phyloP scores from a whole-genome alignment of 2,329 filamentous ascomycete species.

The Verticillium klebahnii region DNA sequence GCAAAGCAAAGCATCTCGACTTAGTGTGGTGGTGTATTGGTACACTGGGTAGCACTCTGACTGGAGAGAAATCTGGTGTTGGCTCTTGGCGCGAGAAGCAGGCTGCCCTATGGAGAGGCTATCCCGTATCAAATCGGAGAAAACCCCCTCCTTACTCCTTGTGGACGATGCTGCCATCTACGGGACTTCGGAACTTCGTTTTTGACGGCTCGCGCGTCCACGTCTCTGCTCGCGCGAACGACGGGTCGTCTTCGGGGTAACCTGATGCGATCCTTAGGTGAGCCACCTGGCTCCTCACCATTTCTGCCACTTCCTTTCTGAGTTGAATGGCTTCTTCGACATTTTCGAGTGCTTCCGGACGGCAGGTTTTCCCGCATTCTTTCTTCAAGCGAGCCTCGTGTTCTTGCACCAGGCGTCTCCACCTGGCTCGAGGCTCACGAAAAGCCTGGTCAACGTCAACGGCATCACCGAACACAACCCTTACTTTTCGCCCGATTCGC shows the following conservation, averaged over 20 bases:
- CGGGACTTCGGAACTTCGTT: constrained; percentile 46
- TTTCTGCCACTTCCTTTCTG: constrained; percentile 72
- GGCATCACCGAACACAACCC: constrained; percentile 73
- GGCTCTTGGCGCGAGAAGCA: not conserved
- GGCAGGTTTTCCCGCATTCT: constrained; percentile 42
- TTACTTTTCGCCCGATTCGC: constrained; percentile 64
- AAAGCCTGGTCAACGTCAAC: constrained; percentile 72
- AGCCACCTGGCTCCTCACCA: constrained; percentile 74
- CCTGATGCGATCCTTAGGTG: constrained; percentile 70
- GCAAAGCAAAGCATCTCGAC: not conserved
- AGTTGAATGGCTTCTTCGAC: constrained; percentile 67
- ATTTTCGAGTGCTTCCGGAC: constrained; percentile 62
- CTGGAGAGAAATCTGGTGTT: not conserved
- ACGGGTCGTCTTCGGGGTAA: constrained; percentile 74
- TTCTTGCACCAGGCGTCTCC: constrained; percentile 60
- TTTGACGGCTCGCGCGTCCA: constrained; percentile 56
- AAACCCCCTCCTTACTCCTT: not conserved
- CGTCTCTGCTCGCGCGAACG: constrained; percentile 72
- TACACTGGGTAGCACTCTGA: not conserved
- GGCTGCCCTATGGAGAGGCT: not conserved
- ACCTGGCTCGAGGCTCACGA: constrained; percentile 69
- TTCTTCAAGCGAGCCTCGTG: constrained; percentile 28
- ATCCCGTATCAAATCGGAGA: not conserved
- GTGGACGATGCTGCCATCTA: constrained; percentile 46
- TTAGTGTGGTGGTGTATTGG: not conserved